Conservation (phyloP, 1,284 basidiomycete species). For the Vanrija sp. region DNA sequence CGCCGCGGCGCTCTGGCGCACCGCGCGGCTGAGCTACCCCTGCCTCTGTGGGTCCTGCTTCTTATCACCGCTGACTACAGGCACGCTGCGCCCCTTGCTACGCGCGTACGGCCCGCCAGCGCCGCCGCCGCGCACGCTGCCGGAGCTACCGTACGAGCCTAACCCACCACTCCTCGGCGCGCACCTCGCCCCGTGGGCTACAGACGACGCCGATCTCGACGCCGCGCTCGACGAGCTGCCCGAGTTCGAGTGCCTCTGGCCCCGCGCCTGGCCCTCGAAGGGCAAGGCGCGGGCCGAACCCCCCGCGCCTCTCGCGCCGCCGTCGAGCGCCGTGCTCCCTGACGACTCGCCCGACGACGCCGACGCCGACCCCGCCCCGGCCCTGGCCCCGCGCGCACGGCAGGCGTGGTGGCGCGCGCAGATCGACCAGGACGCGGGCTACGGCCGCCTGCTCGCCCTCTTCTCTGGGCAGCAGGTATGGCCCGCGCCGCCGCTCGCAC, state of each 20-base stretch:
- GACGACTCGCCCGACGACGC: not conserved
- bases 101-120: not conserved
- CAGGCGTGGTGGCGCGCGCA: constrained; percentile 23
- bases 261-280: not conserved
- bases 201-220: constrained; percentile 2
- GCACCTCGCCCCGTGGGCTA: constrained; percentile 1
- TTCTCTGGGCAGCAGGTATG: constrained; percentile 1
- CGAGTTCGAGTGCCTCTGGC: not conserved
- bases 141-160: not conserved
- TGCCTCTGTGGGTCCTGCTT: constrained; percentile 24
- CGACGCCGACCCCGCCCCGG: not conserved
- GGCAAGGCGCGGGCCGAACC: constrained; percentile 1
- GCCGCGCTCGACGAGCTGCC: not conserved
- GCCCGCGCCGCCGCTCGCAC: not conserved
- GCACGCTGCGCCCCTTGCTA: constrained; percentile 1
- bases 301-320: not conserved
- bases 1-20: constrained; percentile 23
- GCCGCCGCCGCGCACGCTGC: not conserved
- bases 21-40: constrained; percentile 23
- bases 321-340: not conserved
- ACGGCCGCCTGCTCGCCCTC: constrained; percentile 20
- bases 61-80: constrained; percentile 1
- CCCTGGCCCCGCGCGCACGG: not conserved
- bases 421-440: constrained; percentile 17
- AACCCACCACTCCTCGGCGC: not conserved